Base-by-base conservation (phyloP, 176 grass and related monocot species). In the Ananas comosus region DNA sequence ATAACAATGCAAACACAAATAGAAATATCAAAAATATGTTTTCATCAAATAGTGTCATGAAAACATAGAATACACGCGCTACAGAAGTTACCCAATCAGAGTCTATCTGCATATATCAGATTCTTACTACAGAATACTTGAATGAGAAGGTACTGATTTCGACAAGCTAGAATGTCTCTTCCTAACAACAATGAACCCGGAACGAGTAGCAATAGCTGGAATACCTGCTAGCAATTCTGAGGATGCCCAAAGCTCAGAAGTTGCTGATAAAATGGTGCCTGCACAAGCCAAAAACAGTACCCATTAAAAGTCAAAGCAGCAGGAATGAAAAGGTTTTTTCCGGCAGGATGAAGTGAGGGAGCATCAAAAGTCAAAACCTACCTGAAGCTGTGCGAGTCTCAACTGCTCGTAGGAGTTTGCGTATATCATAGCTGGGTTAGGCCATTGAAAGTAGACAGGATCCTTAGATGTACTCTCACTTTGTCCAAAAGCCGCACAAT, bases 371-470 rank as follows among this genome's bases (percentile, higher is more conserved):
- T 5, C n/a, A 9, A 19, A 21, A n/a, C 11, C n/a, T 50, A 77
- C 75, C 75, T 77, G 75, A 65, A 77, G 69, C 13, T 61, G 56
- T 14, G 33, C 52, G 49, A 69, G 66, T 56, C 51, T 56, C 11
- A 77, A 24, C 49, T 77, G 66, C 27, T 77, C 75, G n/a, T 61
- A 77, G 3, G 75, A 50, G 28, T 69, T 49, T 12, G 75, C 12
- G 50, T 77, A 77, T 33, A 77, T 69, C 52, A 51, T 50, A 12
- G 75, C 21, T 47, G 75, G 52, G 33, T n/a, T 63, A 19, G 65
- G 75, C 75, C 75, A 77, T 10, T 69, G 75, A 52, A 77, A 49
- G 66, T 77, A 77, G 12, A 77, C 17, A 50, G 13, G 42, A 59
- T 69, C 53, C 3, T 49, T 49, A 28, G 29, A 3, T 3, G 18